Evolutionary conservation across 2,329 filamentous ascomycete genomes (phyloP), one percentile per base, ranked within the genome.

Genomic region (Aspergillus sclerotialis): DNA sequence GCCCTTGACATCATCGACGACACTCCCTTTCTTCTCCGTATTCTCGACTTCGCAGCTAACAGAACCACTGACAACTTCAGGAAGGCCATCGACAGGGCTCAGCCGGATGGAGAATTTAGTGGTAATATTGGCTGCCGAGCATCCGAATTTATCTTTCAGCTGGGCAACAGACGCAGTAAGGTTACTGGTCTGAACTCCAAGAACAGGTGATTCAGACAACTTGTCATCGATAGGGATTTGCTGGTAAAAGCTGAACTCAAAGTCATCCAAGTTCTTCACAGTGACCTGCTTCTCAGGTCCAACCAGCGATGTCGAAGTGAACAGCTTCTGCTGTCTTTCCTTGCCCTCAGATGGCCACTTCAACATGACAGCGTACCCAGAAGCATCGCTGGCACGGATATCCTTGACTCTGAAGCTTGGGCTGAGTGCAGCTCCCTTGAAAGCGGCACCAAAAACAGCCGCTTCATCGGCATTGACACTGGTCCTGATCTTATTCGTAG

Each of bases 401-500:
- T 96, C 92, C 73, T 96, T 98, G 56, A 98, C 92, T 42, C 88
- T 82, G 78, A 98, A 98, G 58, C 84, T 90, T 26, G 90, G 88
- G 64, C 87, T 95, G 38, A 98, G 73, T 49, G 86, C 80, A 33
- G 92, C 92, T 32, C 86, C 92, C 56, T 89, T 86, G 73, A 98
- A 96, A 17, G 84, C 89, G 36, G 92, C 90, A 50, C 92, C 92
- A 60, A 96, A 94, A 7, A 94, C 92, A 32, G 92, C 92, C 15
- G 92, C 84, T 65, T 98, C 92, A 53, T 98, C 92, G 8, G 90
- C 84, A 66, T 98, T 98, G 56, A 98, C 92, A 51, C 93, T 98
- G 54, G 82, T 84, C 45, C 88, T 82, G 39, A 98, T 72, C 69
- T 94, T 95, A 33, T 83, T 78, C 7, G 89, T 95, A 40, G 90